Evolutionary conservation across 768 basidiomycete genomes (phyloP), one percentile per base, ranked within the genome.

Genomic region (Leccinum pellstonianum): DNA sequence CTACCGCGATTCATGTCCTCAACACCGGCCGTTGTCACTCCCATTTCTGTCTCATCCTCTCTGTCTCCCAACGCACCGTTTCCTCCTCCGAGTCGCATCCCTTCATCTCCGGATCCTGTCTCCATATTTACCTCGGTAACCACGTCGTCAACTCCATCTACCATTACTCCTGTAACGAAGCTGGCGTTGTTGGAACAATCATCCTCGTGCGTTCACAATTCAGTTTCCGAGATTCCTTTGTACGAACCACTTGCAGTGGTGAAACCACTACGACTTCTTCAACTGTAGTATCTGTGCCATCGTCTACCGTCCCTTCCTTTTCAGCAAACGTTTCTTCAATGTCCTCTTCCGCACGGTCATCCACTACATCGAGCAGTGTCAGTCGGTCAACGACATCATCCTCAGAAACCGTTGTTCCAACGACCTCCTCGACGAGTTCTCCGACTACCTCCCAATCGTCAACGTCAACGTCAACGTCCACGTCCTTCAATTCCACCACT

Each of bases 51-150:
- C 19, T 17, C 43, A 29, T 35, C 52, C 29, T 48, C 62, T 54
- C 14, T 60, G 38, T 58, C 69, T 35, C 55, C 57, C 55, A 52
- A 55, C 60, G 56, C 25, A 21, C 52, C 64, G 25, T 64, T 50
- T 10, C 27, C 64, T 5, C 41, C 52, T 48, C 52, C 60, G 37
- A 52, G 51, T 31, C 48, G 48, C 53, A 51, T 14, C 23, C 37
- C 62, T 23, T 59, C 65, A 31, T 57, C 60, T 48, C 47, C 65
- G 25, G 23, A 66, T 21, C 58, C 62, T 19, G 57, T 68, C 25
- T 65, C 72, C 17, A 60, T 65, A 38, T 62, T 68, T 43, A 59
- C 71, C 19, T 59, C 73, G 53, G 68, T 70, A 31, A 51, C 67
- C 35, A 52, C 66, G 23, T 55, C 69, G 21, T 53, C 70, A 3